Conservation (phyloP, 192 early-diverging fungal species). For the Cetraspora pellucida region DNA sequence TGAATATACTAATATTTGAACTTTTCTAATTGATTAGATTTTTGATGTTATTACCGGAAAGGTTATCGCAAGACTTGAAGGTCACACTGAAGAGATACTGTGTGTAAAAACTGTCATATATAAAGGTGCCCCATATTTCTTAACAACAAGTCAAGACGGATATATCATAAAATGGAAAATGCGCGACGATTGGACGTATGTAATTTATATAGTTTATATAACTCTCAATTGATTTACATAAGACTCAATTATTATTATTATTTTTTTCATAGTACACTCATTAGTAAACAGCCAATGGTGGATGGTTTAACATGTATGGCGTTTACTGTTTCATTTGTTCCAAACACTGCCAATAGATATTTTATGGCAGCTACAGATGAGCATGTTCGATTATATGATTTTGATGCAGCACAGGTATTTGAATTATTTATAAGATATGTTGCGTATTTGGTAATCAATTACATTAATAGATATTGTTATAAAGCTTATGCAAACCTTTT, state of each 20-base stretch:
- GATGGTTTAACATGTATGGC: slow-evolving; percentile 95
- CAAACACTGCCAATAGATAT: slow-evolving; percentile 91
- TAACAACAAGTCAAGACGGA: slow-evolving; percentile 94
- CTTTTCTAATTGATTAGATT: slow-evolving; percentile 42
- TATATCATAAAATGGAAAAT: slow-evolving; percentile 91
- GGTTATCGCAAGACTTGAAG: slow-evolving; percentile 76
- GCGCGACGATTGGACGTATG: slow-evolving; percentile 76
- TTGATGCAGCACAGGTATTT: slow-evolving; percentile 70
- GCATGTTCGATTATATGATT: slow-evolving; percentile 86
- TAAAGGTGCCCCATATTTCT: slow-evolving; percentile 78
- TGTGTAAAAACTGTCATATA: slow-evolving; percentile 77
- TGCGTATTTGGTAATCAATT: neutral
- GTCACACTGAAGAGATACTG: slow-evolving; percentile 88
- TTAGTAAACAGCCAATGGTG: slow-evolving; percentile 66
- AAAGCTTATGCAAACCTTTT: slow-evolving; percentile 63
- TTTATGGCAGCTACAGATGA: slow-evolving; percentile 91
- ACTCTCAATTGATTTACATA: neutral
- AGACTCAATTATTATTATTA: slow-evolving; percentile 10
- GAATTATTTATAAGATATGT: slow-evolving; percentile 2
- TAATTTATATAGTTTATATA: slow-evolving; percentile 6
- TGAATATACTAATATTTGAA: neutral
- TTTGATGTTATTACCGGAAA: slow-evolving; percentile 84
- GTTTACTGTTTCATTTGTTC: slow-evolving; percentile 92
- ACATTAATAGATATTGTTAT: neutral
- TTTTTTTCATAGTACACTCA: slow-evolving; percentile 49